A percentile compares a stretch with the other conserved stretches of the same genome.
Evolutionary conservation across 75 land plant species (phyloP).

Genomic region (Gnetum montanum): DNA sequence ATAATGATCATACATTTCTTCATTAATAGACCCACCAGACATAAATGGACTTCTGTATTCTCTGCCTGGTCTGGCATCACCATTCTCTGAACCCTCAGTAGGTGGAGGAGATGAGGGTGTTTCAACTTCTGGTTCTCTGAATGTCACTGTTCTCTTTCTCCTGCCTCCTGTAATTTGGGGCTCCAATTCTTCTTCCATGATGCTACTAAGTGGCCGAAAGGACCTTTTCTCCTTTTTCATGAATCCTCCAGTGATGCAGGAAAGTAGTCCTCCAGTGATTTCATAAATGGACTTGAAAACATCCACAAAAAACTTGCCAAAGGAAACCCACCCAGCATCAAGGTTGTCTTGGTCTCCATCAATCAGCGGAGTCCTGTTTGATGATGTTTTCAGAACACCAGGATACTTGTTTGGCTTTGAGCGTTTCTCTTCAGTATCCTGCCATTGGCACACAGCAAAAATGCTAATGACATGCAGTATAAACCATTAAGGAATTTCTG

Average conservation of each 20-base stretch:
- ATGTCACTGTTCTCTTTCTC: slow-evolving; percentile 5
- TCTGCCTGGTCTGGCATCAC: neutral
- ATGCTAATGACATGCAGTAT: too few species aligned
- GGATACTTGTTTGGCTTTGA: neutral
- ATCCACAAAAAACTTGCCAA: slow-evolving; percentile 24
- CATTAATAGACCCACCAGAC: neutral
- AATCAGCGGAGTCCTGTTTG: too few species aligned
- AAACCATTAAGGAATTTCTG: too few species aligned
- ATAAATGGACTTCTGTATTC: slow-evolving; percentile 2
- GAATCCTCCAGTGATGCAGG: slow-evolving; percentile 9
- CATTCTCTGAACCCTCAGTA: neutral
- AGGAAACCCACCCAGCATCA: slow-evolving; percentile 38
- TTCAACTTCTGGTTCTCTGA: slow-evolving; percentile 8
- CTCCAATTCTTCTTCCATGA: slow-evolving; percentile 25
- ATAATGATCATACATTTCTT: neutral
- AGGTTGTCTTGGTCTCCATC: slow-evolving; percentile 34
- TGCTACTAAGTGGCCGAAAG: slow-evolving; percentile 42
- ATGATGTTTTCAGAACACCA: slow-evolving; percentile 18
- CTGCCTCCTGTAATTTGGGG: slow-evolving; percentile 4
- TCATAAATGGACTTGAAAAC: slow-evolving; percentile 22
- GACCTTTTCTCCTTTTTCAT: slow-evolving; percentile 20
- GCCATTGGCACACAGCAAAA: neutral
- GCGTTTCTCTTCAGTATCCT: neutral
- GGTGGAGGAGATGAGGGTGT: slow-evolving; percentile 8
- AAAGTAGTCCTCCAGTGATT: slow-evolving; percentile 39